Evolutionary conservation across 305 asterid species (phyloP).

Genomic region (Solanum hybrid): DNA sequence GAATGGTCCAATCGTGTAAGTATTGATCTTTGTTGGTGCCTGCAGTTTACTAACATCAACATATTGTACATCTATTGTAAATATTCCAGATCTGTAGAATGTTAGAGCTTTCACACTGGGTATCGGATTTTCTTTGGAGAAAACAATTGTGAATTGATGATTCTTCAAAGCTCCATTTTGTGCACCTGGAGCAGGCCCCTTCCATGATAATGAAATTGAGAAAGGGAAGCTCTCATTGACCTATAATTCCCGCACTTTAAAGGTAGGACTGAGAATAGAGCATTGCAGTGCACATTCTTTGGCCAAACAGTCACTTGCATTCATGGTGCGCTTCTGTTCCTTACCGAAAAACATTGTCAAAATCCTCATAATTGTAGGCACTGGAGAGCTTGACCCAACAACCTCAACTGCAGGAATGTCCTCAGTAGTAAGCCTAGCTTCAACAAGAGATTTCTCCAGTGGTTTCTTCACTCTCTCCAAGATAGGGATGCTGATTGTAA

Average conservation of each 20-base stretch:
- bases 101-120: neutral
- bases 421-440: neutral
- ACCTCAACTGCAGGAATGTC: neutral
- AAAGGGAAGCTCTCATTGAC: neutral
- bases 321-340: neutral
- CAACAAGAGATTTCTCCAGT: neutral
- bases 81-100: too few relatives aligned
- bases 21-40: too few relatives aligned
- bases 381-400: neutral
- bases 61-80: too few relatives aligned
- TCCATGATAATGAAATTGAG: neutral
- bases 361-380: neutral
- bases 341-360: neutral
- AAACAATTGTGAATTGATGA: neutral
- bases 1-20: too few relatives aligned
- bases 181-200: neutral
- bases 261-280: neutral
- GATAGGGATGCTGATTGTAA: neutral
- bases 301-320: neutral
- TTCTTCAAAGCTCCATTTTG: neutral
- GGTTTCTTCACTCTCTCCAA: neutral
- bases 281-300: neutral
- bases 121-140: neutral
- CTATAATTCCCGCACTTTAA: neutral
- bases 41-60: too few relatives aligned